Evolutionary conservation across 192 early-diverging fungal species (phyloP).

Genomic region (Coemansia reversa): DNA sequence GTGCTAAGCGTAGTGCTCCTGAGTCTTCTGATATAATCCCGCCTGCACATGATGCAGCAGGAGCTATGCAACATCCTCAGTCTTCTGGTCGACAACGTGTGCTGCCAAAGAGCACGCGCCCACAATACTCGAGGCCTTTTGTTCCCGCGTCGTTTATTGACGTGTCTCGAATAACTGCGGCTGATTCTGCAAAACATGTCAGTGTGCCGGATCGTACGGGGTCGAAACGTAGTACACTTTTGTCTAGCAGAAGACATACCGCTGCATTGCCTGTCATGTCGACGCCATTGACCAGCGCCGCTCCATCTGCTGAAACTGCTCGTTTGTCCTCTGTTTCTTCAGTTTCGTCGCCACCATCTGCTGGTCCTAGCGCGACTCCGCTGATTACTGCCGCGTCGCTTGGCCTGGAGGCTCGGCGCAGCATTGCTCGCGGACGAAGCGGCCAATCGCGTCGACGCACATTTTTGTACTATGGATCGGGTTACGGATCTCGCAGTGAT

Average conservation of each 20-base stretch:
- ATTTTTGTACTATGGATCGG: slow-evolving; percentile 40
- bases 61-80: background rate
- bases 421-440: slow-evolving; percentile 14
- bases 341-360: background rate
- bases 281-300: slow-evolving; percentile 3
- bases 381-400: slow-evolving; percentile 31
- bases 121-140: slow-evolving; percentile 12
- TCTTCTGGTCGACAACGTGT: slow-evolving; percentile 8
- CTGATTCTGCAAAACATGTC: slow-evolving; percentile 13
- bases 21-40: background rate
- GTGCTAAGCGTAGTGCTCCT: background rate
- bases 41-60: background rate
- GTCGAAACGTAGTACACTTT: slow-evolving; percentile 12
- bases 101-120: slow-evolving; percentile 6
- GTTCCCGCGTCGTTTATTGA: slow-evolving; percentile 42
- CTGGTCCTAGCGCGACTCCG: slow-evolving; percentile 16
- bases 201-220: slow-evolving; percentile 9
- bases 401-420: slow-evolving; percentile 33
- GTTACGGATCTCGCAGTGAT: slow-evolving; percentile 36
- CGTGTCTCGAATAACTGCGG: slow-evolving; percentile 11
- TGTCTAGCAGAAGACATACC: slow-evolving; percentile 18
- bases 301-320: slow-evolving; percentile 7
- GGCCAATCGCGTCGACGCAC: slow-evolving; percentile 10
- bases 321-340: slow-evolving; percentile 4
- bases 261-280: background rate